phyloP scores from a whole-genome alignment of 2,329 filamentous ascomycete genomes.

The Neopestalotiopsis rosae region DNA sequence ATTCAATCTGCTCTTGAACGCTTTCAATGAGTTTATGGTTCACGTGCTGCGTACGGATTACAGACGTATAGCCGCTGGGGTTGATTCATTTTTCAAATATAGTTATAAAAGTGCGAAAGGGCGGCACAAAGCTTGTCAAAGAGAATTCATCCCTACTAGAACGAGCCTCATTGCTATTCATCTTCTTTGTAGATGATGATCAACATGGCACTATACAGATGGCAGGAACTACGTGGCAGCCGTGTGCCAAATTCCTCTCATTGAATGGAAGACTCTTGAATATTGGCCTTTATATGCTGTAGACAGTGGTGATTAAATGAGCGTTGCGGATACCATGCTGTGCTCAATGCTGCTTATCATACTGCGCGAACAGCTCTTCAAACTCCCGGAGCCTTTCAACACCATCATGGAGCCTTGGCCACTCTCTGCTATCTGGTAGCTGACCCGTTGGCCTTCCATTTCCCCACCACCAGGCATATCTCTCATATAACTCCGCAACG shows the following conservation, averaged over 20 bases:
- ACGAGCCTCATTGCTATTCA: not conserved
- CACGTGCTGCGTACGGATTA: not conserved
- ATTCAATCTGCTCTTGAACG: too few species aligned
- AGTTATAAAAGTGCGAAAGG: too few species aligned
- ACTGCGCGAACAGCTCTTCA: slow-evolving; percentile 28
- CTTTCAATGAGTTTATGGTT: not conserved
- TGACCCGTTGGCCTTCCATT: slow-evolving; percentile 21
- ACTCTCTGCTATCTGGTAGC: slow-evolving; percentile 34
- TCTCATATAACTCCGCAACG: slow-evolving; percentile 63
- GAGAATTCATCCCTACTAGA: too few species aligned
- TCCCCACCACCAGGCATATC: slow-evolving; percentile 45
- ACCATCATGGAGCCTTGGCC: slow-evolving; percentile 45
- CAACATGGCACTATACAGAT: too few species aligned
- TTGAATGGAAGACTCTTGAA: not conserved
- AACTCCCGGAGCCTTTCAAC: slow-evolving; percentile 27
- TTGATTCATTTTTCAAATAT: too few species aligned
- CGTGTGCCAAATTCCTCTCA: too few species aligned
- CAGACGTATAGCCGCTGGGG: too few species aligned
- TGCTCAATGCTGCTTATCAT: slow-evolving; percentile 11
- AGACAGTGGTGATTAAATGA: too few species aligned
- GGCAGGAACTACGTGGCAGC: too few species aligned
- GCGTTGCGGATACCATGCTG: too few species aligned
- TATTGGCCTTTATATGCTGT: not conserved
- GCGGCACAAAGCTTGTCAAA: too few species aligned
- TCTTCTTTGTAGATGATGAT: not conserved